Evolutionary conservation across 1,284 basidiomycete species (phyloP).

Genomic region (Pseudozyma sp.): DNA sequence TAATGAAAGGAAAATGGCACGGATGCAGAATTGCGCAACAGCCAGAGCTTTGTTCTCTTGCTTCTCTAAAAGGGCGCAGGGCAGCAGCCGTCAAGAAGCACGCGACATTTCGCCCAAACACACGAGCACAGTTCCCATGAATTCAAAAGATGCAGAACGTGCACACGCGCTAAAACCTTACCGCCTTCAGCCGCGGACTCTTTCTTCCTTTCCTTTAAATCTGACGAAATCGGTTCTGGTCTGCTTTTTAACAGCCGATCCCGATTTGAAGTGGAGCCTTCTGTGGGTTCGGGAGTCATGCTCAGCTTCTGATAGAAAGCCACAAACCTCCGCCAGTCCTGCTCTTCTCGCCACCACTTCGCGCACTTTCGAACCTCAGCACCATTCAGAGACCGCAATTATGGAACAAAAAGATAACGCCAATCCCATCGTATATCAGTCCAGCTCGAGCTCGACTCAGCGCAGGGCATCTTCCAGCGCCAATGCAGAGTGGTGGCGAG

Average conservation of each 20-base stretch:
- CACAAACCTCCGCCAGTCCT: background rate
- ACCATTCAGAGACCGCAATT: background rate
- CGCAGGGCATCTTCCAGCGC: constrained; percentile 31
- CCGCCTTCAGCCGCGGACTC: too few species aligned
- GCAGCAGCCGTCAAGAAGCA: background rate
- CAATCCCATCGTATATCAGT: constrained; percentile 69
- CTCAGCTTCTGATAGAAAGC: background rate
- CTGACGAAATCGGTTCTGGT: background rate
- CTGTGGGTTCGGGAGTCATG: background rate
- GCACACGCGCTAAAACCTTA: background rate
- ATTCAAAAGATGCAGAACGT: too few species aligned
- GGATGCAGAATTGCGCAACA: constrained; percentile 9
- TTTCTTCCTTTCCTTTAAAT: too few species aligned
- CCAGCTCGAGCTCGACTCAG: constrained; percentile 62
- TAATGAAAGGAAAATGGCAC: background rate
- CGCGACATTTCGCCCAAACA: too few species aligned
- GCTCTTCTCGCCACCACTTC: background rate
- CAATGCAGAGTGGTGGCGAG: constrained; percentile 64
- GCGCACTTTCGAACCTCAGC: background rate
- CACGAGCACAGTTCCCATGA: too few species aligned
- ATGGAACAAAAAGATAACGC: constrained; percentile 68
- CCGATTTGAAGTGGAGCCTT: background rate
- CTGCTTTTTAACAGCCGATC: background rate
- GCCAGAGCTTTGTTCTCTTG: too few species aligned
- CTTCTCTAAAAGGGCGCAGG: background rate